phyloP scores from a whole-genome alignment of 1,284 basidiomycete genomes.

The Trichosporon sp. region DNA sequence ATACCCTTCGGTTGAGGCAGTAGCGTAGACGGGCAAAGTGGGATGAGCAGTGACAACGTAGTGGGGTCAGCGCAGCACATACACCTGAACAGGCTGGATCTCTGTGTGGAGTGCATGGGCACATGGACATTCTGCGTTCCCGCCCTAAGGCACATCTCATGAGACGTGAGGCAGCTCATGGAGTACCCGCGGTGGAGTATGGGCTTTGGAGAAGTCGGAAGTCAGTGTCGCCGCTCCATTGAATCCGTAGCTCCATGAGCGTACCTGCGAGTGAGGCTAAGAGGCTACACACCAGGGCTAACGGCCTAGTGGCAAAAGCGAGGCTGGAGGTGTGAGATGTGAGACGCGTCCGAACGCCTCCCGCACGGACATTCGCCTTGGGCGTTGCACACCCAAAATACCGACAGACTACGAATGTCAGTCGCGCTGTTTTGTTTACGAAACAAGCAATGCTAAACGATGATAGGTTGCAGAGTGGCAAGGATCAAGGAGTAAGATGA shows the following conservation, averaged over 20 bases:
- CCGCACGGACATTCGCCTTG: constrained; percentile 9
- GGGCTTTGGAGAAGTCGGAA: not conserved
- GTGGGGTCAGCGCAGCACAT: not conserved
- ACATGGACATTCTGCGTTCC: not conserved
- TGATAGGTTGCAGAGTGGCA: not conserved
- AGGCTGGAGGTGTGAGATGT: not conserved
- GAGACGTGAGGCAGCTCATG: not conserved
- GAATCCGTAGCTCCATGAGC: not conserved
- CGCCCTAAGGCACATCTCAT: not conserved
- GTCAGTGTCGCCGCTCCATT: too few relatives aligned
- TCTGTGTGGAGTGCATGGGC: not conserved
- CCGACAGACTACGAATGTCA: not conserved
- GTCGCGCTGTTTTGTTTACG: not conserved
- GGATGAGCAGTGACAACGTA: not conserved
- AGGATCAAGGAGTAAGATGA: not conserved
- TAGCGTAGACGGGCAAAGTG: not conserved
- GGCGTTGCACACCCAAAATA: constrained; percentile 1
- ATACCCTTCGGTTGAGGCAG: not conserved
- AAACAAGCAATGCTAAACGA: not conserved
- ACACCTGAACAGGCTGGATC: not conserved
- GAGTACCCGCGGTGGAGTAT: not conserved
- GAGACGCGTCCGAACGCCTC: not conserved
- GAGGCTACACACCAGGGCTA: not conserved
- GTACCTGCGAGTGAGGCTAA: not conserved
- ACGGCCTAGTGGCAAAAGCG: not conserved